Percentiles rank a stretch among this genome's conserved stretches.
Conservation (phyloP, 345 rosid species). For the Euphorbia tirucalli region DNA sequence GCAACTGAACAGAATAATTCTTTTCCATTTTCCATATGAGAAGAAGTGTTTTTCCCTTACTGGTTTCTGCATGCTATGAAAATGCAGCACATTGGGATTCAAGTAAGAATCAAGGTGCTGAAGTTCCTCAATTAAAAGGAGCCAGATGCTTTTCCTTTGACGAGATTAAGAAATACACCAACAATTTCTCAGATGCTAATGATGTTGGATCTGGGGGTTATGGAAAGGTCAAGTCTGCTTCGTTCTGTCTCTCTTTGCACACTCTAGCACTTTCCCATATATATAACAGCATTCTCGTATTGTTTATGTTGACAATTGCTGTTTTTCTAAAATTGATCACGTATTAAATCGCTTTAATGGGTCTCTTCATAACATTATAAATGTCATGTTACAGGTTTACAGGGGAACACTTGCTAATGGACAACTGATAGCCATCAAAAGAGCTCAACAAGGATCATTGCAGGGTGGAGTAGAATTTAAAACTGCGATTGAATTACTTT, state of each 20-base stretch:
- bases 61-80: slow-evolving; percentile 5
- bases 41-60: neutral
- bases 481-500: slow-evolving; percentile 31
- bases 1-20: slow-evolving; percentile 46
- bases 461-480: slow-evolving; percentile 31
- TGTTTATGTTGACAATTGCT: neutral
- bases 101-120: slow-evolving; percentile 44
- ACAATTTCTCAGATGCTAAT: slow-evolving; percentile 66
- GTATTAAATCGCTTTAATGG: too few relatives aligned
- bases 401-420: slow-evolving; percentile 30
- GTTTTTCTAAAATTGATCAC: neutral
- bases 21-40: neutral
- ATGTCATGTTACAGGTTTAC: slow-evolving; percentile 22
- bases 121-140: slow-evolving; percentile 72
- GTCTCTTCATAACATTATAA: neutral
- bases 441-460: slow-evolving; percentile 30
- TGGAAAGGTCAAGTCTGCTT: too few relatives aligned
- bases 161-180: slow-evolving; percentile 65
- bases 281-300: too few relatives aligned
- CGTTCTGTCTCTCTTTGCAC: too few relatives aligned
- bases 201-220: slow-evolving; percentile 84
- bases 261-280: too few relatives aligned
- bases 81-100: slow-evolving; percentile 70
- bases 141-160: slow-evolving; percentile 59
- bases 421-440: slow-evolving; percentile 26